Percentiles rank a stretch among this genome's conserved stretches.
phyloP scores from a whole-genome alignment of 2,329 filamentous ascomycete genomes.

The Scortechinia acanthostroma region DNA sequence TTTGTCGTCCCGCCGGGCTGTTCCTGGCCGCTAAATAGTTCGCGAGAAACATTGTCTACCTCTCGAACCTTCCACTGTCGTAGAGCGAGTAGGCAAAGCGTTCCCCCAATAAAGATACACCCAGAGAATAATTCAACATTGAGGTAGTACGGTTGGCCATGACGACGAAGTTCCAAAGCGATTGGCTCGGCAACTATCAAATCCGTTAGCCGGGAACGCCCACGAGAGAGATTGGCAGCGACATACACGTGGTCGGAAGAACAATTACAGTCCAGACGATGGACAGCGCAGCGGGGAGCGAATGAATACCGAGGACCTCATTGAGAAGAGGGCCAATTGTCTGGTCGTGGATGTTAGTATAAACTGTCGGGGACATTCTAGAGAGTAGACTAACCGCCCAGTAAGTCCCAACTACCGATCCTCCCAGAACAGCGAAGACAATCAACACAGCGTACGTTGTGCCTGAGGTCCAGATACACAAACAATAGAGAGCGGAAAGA shows the following conservation, averaged over 20 bases:
- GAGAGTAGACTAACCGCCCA: too few species aligned
- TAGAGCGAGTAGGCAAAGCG: conserved; percentile 41
- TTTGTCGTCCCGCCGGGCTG: too few species aligned
- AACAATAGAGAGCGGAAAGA: conserved; percentile 44
- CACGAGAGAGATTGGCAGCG: too few species aligned
- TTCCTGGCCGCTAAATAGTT: too few species aligned
- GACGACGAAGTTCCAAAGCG: conserved; percentile 43
- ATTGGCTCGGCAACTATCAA: conserved; percentile 37
- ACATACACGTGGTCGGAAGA: neutral
- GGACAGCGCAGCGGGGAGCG: conserved; percentile 35
- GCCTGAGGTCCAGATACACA: conserved; percentile 55
- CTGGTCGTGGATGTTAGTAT: too few species aligned
- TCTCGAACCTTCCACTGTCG: conserved; percentile 54
- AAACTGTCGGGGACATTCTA: too few species aligned
- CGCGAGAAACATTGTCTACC: too few species aligned
- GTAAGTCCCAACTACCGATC: conserved; percentile 50
- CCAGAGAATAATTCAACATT: conserved; percentile 52
- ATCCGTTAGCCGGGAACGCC: too few species aligned
- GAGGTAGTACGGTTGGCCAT: conserved; percentile 37
- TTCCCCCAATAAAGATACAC: conserved; percentile 52
- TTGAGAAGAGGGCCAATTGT: too few species aligned
- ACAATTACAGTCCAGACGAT: neutral
- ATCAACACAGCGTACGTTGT: conserved; percentile 47
- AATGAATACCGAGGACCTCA: too few species aligned
- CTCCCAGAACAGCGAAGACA: conserved; percentile 50